Base-by-base conservation (phyloP, 2,329 filamentous ascomycete species). In the Celoporthe dispersa region DNA sequence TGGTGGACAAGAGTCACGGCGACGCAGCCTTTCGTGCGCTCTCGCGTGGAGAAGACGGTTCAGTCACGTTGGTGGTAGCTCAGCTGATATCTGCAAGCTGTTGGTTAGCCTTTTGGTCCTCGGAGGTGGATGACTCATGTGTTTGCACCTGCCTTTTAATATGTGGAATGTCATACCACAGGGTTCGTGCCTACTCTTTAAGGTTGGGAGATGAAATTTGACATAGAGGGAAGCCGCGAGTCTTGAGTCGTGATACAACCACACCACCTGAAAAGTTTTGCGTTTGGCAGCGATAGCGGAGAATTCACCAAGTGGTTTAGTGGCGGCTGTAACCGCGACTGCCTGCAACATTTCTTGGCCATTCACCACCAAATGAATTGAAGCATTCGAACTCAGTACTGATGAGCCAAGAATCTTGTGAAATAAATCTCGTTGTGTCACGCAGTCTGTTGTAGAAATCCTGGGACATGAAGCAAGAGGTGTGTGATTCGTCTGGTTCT, bases 261-360 rank as follows among this genome's bases (percentile, higher is more conserved):
- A 33, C 59, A 57, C 59, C 33, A 39, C 60, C 35, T 25, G 37
- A 63, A 63, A 62, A 63, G 4, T 19, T 63, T 39, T 44, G 60
- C 60, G 35, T 19, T 44, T 48, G 48, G 66, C 66, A 66, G 69
- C 66, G 69, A 71, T 68, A 44, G 63, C 67, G 67, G 69, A 70
- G 44, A 60, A 14, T 31, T n/a, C 44, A 48, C 22, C 44, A 22
- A 48, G 44, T 48, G 19, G 3, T 35, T 44, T 35, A 67, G 66
- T 57, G 33, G 48, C 69, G 67, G 67, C 53, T 66, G 25, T 39
- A 71, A 63, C 66, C 67, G 67, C 62, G 57, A 66, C 66, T 33
- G 9, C 60, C n/a, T 39, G 4, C 9, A 37, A 60, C 11, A 11
- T 25, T 31, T 35, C 2, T 12, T 48, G 5, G 14, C n/a, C 9